Evolutionary conservation across 345 rosid genomes (phyloP), one percentile per base, ranked within the genome.

Genomic region (Ceriops tagal): DNA sequence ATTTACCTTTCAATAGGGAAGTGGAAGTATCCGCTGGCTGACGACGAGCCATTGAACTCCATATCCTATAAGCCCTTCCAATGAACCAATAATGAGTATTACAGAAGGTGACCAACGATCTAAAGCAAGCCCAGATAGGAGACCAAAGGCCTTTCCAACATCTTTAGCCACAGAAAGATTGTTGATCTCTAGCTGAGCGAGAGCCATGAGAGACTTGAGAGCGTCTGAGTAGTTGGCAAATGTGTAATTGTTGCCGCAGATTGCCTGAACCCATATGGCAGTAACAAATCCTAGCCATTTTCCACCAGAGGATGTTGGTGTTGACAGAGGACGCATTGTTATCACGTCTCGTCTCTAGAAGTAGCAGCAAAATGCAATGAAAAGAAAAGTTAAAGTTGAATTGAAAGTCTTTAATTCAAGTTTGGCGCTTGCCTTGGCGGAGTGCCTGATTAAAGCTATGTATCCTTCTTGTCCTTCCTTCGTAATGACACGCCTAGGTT

Each of bases 21-120:
- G 81, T 63, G 91, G 86, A 21, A 43, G 62, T 19, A 88, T 82
- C 18, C 71, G 61, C 34, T 73, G 73, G 82, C 88, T 83, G 3
- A 84, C 88, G 11, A 88, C 88, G 20, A 88, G 93, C 93, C 93
- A 86, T 73, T 86, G 91, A 49, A 69, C 86, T 46, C 93, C 89
- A 68, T 86, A 88, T 10, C 91, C 91, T 5, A 86, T 5, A 35
- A 86, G 75, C 5, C 91, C 89, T 69, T 83, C 85, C 22, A 84
- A 16, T 6, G 81, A 65, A 3, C 91, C 91, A 22, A 86, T 77
- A 37, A 82, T 58, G 19, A 88, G 80, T 6, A 86, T 75, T 4
- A 73, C 80, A 0, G 83, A 79, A 24, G 80, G 75, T 8, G 93
- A 78, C 10, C 84, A 70, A 18, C 79, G 73, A 57, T 84, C 84